Conservation (phyloP, 2,329 filamentous ascomycete species). For the Colletotrichum sp. region DNA sequence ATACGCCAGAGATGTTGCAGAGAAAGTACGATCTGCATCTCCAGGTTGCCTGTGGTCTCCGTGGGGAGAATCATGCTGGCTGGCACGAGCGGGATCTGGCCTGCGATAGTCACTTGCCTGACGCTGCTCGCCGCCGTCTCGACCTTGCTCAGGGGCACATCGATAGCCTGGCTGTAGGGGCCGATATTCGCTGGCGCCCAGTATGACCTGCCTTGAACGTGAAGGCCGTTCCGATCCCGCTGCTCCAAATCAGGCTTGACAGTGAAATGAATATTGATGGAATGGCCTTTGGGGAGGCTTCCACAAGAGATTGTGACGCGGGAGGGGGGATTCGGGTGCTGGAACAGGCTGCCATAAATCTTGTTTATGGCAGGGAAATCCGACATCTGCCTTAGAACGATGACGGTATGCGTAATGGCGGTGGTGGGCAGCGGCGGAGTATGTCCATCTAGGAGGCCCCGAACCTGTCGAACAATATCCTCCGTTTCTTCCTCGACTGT, state of each 20-base stretch:
- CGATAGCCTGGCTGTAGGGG: slow-evolving; percentile 90
- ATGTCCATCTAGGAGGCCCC: slow-evolving; percentile 38
- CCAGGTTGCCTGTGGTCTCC: slow-evolving; percentile 43
- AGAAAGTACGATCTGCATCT: slow-evolving; percentile 70
- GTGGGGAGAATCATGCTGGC: slow-evolving; percentile 72
- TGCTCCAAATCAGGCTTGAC: slow-evolving; percentile 34
- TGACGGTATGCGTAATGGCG: slow-evolving; percentile 60
- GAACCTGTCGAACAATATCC: slow-evolving; percentile 53
- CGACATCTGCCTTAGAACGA: slow-evolving; percentile 80
- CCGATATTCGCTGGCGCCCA: slow-evolving; percentile 99
- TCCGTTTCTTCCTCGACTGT: slow-evolving; percentile 53
- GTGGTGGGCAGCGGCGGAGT: slow-evolving; percentile 36
- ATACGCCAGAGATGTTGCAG: slow-evolving; percentile 92
- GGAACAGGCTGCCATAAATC: slow-evolving; percentile 78
- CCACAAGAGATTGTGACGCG: slow-evolving; percentile 85
- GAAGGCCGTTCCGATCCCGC: slow-evolving; percentile 65
- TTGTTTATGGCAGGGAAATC: slow-evolving; percentile 79
- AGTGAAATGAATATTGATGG: slow-evolving; percentile 65
- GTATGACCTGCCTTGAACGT: slow-evolving; percentile 93
- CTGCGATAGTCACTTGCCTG: slow-evolving; percentile 71
- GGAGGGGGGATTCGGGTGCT: slow-evolving; percentile 80
- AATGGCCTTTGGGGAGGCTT: slow-evolving; percentile 64
- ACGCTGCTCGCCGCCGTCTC: slow-evolving; percentile 23
- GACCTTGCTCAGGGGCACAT: slow-evolving; percentile 40
- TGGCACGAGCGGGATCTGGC: slow-evolving; percentile 89